phyloP scores from a whole-genome alignment of 202 grass and related monocot species.

The Musa balbisiana region DNA sequence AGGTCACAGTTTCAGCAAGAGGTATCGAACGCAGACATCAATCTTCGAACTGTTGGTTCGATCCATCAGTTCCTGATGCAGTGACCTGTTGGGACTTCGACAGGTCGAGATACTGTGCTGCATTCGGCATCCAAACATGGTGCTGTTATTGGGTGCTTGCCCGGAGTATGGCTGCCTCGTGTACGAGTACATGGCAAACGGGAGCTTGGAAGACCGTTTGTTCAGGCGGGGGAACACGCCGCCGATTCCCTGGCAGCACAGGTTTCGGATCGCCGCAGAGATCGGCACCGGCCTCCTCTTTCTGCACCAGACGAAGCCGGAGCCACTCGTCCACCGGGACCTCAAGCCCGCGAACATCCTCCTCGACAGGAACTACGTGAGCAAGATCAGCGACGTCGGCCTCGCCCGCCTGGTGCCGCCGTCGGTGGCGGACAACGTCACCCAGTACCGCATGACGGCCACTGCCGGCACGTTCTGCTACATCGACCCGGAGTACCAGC shows the following conservation, averaged over 20 bases:
- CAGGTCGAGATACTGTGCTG: conserved; percentile 15
- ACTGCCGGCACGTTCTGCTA: conserved; percentile 17
- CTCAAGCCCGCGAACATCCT: conserved; percentile 20
- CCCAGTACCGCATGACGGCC: conserved; percentile 19
- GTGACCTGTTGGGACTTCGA: not conserved
- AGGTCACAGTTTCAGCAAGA: conserved; percentile 17
- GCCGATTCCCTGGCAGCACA: conserved; percentile 10
- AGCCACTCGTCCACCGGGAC: conserved; percentile 13
- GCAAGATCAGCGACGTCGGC: conserved; percentile 15
- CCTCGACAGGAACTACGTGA: conserved; percentile 11
- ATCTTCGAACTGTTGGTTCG: not conserved
- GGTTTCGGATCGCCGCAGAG: conserved; percentile 16
- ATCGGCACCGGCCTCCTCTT: conserved; percentile 21
- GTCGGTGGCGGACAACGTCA: conserved; percentile 2
- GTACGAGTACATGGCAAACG: conserved; percentile 15
- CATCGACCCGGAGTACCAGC: conserved; percentile 20
- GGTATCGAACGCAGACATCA: not conserved
- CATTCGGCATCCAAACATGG: conserved; percentile 19
- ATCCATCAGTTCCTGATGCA: no score
- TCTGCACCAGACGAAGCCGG: conserved; percentile 13
- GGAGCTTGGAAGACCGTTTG: conserved; percentile 13
- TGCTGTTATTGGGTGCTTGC: conserved; percentile 6
- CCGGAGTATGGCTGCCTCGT: conserved; percentile 21
- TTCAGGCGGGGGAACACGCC: not conserved
- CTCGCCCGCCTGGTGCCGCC: conserved; percentile 11